Base-by-base conservation (phyloP, 108 stramenopile species). In the Epithemia pelagica region DNA sequence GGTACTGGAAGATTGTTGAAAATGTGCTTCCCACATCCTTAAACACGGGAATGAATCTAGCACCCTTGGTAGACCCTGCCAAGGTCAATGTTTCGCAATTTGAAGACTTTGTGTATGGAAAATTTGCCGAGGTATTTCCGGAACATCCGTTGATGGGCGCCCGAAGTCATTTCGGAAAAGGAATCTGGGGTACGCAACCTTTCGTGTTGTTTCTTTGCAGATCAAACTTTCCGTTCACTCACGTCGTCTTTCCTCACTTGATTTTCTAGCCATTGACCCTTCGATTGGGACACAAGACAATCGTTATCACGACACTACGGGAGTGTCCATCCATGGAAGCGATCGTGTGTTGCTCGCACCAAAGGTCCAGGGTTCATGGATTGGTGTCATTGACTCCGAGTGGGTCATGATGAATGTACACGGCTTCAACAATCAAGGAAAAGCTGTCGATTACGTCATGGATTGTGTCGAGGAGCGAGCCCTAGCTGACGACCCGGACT, bases 31-130 rank as follows among this genome's bases (percentile, higher is more conserved):
- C 10, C 27, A 32, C 61, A 10, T 10, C 29, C 15, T 30, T 10
- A 10, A 10, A 10, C 15, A 10, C 8, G 23, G 30, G 10, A 5
- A 28, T 62, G 61, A 30, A 5, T 0, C 52, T 68, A 1, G 28
- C 31, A 32, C 67, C 67, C 0, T 26, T 68, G 22, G 58, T 68
- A 19, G 21, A 22, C 21, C 58, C 32, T 19, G 25, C 33, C 31
- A 30, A 68, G 8, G 28, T 32, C 20, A 19, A 22, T n/a, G n/a
- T n/a, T n/a, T 18, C 29, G 10, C 61, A 62, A 23, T 69, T 69
- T 54, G 69, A 69, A 60, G 69, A 61, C 1, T 73, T 52, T 28
- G 66, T 33, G 2, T 73, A 67, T 30, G 30, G 54, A 28, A 61
- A 58, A 3, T 73, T 46, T 23, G 60, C 66, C 0, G 23, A 54